Percentiles rank a stretch among this genome's conserved stretches.
Evolutionary conservation across 2,329 filamentous ascomycete genomes (phyloP).

Genomic region (Microsporum canis): DNA sequence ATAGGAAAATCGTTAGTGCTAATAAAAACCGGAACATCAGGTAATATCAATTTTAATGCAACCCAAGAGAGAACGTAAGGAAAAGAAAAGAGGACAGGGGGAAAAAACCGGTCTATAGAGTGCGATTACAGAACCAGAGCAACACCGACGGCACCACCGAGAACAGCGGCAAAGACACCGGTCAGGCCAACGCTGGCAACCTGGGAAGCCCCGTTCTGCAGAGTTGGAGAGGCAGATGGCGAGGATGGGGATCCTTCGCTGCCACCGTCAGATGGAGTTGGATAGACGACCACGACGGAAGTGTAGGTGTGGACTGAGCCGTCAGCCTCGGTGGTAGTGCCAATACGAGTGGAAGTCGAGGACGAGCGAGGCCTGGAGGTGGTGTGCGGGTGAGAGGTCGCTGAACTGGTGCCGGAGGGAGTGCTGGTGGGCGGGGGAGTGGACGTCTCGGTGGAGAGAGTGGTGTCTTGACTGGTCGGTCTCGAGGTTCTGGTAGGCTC

Average conservation of each 20-base stretch:
- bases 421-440: neutral
- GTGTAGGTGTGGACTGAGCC: conserved; percentile 36
- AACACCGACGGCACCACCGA: conserved; percentile 32
- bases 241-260: conserved; percentile 14
- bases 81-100: neutral
- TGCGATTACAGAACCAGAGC: conserved; percentile 27
- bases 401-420: conserved; percentile 3
- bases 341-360: conserved; percentile 25
- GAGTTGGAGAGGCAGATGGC: conserved; percentile 23
- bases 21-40: neutral
- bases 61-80: neutral
- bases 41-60: neutral
- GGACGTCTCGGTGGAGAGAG: conserved; percentile 5
- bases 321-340: conserved; percentile 33
- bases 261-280: conserved; percentile 18
- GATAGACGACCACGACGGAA: conserved; percentile 35
- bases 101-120: neutral
- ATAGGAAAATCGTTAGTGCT: neutral
- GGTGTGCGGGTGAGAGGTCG: neutral
- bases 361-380: conserved; percentile 6
- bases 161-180: conserved; percentile 28
- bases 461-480: conserved; percentile 9
- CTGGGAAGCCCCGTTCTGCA: conserved; percentile 30
- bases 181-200: conserved; percentile 22
- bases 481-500: conserved; percentile 7